Evolutionary conservation across 305 asterid genomes (phyloP).

Genomic region (Salvia sclarea): DNA sequence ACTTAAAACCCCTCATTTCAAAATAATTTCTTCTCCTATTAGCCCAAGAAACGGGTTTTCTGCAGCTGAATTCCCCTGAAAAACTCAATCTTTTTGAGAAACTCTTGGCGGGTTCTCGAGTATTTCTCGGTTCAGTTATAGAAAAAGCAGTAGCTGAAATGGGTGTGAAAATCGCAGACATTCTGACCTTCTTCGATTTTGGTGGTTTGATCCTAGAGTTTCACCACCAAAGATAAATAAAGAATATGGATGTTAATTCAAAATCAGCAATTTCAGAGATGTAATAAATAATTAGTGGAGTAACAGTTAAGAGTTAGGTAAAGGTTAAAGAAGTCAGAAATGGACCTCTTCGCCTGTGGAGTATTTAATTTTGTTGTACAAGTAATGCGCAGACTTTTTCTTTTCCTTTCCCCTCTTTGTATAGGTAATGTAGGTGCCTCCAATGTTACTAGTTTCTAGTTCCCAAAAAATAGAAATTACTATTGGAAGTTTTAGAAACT

Average conservation of each 20-base stretch:
- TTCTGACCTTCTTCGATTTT: constrained; percentile 21
- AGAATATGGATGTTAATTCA: not conserved
- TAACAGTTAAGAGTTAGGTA: not conserved
- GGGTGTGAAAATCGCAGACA: constrained; percentile 38
- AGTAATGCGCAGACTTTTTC: not conserved
- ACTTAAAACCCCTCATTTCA: constrained; percentile 32
- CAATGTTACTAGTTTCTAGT: too few relatives aligned
- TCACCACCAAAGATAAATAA: constrained; percentile 3
- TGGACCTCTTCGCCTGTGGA: not conserved
- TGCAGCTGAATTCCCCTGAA: constrained; percentile 18
- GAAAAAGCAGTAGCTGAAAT: constrained; percentile 11
- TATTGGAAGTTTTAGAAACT: too few relatives aligned
- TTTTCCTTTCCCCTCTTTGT: too few relatives aligned
- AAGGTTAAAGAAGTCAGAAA: not conserved
- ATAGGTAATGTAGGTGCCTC: not conserved
- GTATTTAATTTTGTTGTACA: not conserved
- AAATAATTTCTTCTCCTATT: constrained; percentile 6
- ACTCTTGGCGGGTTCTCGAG: constrained; percentile 27
- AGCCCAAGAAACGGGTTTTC: constrained; percentile 32
- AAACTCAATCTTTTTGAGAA: constrained; percentile 31
- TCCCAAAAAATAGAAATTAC: too few relatives aligned
- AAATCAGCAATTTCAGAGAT: constrained; percentile 8
- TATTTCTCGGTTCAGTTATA: constrained; percentile 16
- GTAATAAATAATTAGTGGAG: not conserved
- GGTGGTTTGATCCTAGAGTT: constrained; percentile 1